These are phyloP conservation scores for Colletotrichum eleusines DNA, from an alignment of 2,329 filamentous ascomycete species.

Conservation along the genomic window DNA sequence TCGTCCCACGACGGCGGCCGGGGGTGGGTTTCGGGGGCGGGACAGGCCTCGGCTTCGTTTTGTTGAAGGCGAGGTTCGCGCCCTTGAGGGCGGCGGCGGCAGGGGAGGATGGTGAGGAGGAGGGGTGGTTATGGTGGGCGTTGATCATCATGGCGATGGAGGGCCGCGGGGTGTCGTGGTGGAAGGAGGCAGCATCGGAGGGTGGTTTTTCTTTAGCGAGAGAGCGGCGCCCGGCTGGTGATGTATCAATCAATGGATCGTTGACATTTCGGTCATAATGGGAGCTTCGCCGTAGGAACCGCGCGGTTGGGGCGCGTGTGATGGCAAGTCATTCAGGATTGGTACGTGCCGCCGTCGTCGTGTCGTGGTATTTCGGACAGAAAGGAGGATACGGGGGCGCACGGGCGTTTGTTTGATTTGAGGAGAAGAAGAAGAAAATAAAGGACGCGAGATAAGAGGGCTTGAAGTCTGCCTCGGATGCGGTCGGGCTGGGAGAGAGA, in stretches of 20 bases:
- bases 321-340: background rate
- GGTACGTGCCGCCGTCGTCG: background rate
- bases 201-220: background rate
- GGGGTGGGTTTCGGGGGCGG: conserved; percentile 32
- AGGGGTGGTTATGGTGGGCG: conserved; percentile 43
- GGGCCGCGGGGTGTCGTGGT: conserved; percentile 3
- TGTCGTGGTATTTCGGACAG: background rate
- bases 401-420: background rate
- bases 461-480: background rate
- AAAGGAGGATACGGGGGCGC: too few species aligned
- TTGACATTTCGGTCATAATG: conserved; percentile 20
- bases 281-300: background rate
- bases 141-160: conserved; percentile 32
- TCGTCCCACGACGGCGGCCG: conserved; percentile 22
- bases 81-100: conserved; percentile 62
- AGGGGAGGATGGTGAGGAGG: conserved; percentile 47
- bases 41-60: conserved; percentile 45
- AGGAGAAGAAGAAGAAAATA: background rate
- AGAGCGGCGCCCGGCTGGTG: background rate
- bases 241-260: conserved; percentile 7
- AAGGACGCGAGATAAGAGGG: background rate
- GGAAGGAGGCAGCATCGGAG: background rate
- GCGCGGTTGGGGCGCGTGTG: background rate
- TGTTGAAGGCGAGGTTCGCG: conserved; percentile 67
- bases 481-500: background rate